Base-by-base conservation (phyloP, 2,329 filamentous ascomycete genomes). In the Neopestalotiopsis sp. region DNA sequence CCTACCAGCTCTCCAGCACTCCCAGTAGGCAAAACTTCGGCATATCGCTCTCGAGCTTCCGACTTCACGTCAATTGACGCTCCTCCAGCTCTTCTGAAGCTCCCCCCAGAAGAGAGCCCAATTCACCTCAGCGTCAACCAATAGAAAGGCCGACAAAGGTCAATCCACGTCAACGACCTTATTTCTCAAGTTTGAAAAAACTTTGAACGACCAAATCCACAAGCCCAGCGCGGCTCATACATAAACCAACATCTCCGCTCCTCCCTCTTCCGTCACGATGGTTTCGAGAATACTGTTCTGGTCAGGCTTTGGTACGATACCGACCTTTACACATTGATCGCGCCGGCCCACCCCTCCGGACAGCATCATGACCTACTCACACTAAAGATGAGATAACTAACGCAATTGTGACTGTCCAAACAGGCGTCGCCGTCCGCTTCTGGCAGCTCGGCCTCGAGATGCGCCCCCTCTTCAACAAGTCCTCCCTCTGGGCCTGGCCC, bases 391-490 rank as follows among this genome's bases (percentile, higher is more conserved):
- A 52, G 4, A n/a, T 52, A 20, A 52, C 45, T 52, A 52, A 52
- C 45, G 4, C 45, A 28, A 61, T 34, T 17, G 14, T 32, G 34
- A 28, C 4, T 32, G 30, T 38, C 58, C 17, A 20, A 28, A 69
- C 76, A 99, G 96, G 96, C 86, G 84, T 98, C 77, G 94, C 93
- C 79, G 92, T 95, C 79, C 93, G 95, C 76, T 89, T 96, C 83
- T 98, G 95, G 94, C 96, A 98, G 84, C 91, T 99, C 81, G 96
- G 95, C 78, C 96, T 99, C 81, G 94, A 99, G 86, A 97, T 97
- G 94, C 94, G 95, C 72, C 96, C 95, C 66, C 91, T 98, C 82
- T 94, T 98, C 88, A 91, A 92, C 84, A 90, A 88, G 78, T 87
- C 92, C 79, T 92, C 92, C 67, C 89, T 97, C 77, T 97, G 94